Conservation (phyloP, 1,284 basidiomycete genomes). For the Stereum hirsutum region DNA sequence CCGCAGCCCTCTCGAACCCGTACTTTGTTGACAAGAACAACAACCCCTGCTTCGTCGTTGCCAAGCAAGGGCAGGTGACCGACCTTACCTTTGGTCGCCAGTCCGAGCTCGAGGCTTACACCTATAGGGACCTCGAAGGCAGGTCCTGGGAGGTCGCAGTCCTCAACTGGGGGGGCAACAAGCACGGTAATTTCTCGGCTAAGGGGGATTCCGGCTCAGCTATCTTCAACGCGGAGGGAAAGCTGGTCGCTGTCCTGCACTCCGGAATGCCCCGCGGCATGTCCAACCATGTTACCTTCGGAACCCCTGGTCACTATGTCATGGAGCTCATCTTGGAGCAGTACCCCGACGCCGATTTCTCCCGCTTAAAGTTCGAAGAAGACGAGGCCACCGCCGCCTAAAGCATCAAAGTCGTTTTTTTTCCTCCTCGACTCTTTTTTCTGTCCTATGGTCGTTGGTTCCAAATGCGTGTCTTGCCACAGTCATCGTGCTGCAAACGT, state of each 20-base stretch:
- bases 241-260: constrained; percentile 16
- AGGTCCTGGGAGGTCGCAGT: constrained; percentile 12
- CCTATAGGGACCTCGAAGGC: constrained; percentile 9
- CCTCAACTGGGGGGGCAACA: constrained; percentile 10
- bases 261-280: constrained; percentile 16
- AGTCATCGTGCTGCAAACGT: too few species aligned
- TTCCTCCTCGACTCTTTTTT: too few species aligned
- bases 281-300: constrained; percentile 17
- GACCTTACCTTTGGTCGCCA: constrained; percentile 18
- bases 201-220: constrained; percentile 18
- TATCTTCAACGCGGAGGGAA: constrained; percentile 18
- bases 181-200: constrained; percentile 14
- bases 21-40: constrained; percentile 11
- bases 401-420: background rate
- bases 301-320: constrained; percentile 1
- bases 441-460: too few species aligned
- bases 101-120: constrained; percentile 16
- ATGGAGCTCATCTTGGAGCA: background rate
- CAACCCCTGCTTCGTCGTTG: constrained; percentile 17
- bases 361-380: background rate
- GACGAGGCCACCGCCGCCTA: background rate
- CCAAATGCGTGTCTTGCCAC: too few species aligned
- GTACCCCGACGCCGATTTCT: constrained; percentile 1
- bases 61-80: constrained; percentile 20
- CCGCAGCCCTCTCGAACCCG: constrained; percentile 11